phyloP scores from a whole-genome alignment of 352 stramenopile species.

The Globisporangium spiculum region DNA sequence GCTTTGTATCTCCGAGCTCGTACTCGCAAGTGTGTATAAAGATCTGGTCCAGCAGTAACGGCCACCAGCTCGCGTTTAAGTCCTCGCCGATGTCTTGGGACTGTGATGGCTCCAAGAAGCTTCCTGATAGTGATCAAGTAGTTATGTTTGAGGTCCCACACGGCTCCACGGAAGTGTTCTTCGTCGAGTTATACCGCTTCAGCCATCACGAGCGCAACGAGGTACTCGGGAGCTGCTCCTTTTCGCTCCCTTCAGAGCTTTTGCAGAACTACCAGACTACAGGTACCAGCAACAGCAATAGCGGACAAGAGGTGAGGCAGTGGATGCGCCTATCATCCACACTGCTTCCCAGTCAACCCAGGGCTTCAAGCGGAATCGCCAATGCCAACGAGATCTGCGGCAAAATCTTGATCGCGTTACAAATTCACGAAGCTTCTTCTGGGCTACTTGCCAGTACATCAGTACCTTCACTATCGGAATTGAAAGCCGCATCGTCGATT shows the following conservation, averaged over 20 bases:
- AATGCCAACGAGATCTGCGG: neutral
- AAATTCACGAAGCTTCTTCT: neutral
- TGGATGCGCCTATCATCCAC: neutral
- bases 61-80: neutral
- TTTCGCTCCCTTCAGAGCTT: neutral
- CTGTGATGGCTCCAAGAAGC: neutral
- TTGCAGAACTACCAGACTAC: neutral
- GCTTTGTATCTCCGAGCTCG: neutral
- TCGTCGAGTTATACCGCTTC: constrained; percentile 16
- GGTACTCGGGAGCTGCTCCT: constrained; percentile 6
- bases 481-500: constrained; percentile 6
- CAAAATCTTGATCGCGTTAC: neutral
- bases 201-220: constrained; percentile 15
- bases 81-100: constrained; percentile 2
- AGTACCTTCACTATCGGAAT: neutral
- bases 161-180: constrained; percentile 9
- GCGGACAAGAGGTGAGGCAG: neutral
- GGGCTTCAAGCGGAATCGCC: neutral
- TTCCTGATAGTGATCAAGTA: neutral
- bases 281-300: neutral
- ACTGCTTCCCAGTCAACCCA: neutral
- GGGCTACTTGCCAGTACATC: neutral
- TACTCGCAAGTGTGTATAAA: neutral
- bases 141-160: neutral
- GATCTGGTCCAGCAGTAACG: constrained; percentile 16